Percentiles rank a stretch among this genome's conserved stretches.
These are phyloP conservation scores for Samsoniella hepiali DNA, from an alignment of 2,329 filamentous ascomycete species.

Conservation along the genomic window DNA sequence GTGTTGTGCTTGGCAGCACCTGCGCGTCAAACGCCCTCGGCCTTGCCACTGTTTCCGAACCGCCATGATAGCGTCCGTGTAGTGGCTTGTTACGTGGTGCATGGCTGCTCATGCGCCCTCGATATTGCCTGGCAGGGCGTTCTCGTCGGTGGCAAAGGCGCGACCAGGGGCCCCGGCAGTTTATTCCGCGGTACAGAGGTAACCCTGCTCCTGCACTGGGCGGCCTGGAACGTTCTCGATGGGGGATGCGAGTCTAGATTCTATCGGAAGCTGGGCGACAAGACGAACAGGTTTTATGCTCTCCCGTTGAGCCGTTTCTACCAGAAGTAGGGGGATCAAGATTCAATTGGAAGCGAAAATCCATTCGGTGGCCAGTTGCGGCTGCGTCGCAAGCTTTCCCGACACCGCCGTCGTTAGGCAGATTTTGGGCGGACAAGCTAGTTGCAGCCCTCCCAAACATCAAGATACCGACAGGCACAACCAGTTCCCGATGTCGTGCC, in stretches of 20 bases:
- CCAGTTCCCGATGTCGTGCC: not conserved
- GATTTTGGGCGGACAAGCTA: not conserved
- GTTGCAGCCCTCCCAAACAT: not conserved
- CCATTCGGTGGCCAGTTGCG: not conserved
- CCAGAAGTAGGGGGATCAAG: not conserved
- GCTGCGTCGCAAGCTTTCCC: not conserved
- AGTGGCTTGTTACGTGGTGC: not conserved
- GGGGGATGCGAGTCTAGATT: not conserved
- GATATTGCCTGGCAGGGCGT: conserved; percentile 3
- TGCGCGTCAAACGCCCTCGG: conserved; percentile 3
- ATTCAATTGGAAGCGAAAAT: not conserved
- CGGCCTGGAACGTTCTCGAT: not conserved
- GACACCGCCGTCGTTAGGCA: not conserved
- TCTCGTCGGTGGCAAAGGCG: not conserved
- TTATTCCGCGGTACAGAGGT: not conserved
- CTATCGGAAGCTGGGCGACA: not conserved
- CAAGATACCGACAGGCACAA: not conserved
- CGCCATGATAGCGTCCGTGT: not conserved
- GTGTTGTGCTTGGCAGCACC: not conserved
- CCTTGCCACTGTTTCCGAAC: not conserved
- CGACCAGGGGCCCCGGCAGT: not conserved
- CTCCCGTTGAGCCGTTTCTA: not conserved
- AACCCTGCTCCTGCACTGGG: not conserved
- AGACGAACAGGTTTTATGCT: not conserved
- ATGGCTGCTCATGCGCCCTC: not conserved